These are phyloP conservation scores for Pythium periplocum DNA, from an alignment of 352 stramenopile genomes.

Conservation along the genomic window DNA sequence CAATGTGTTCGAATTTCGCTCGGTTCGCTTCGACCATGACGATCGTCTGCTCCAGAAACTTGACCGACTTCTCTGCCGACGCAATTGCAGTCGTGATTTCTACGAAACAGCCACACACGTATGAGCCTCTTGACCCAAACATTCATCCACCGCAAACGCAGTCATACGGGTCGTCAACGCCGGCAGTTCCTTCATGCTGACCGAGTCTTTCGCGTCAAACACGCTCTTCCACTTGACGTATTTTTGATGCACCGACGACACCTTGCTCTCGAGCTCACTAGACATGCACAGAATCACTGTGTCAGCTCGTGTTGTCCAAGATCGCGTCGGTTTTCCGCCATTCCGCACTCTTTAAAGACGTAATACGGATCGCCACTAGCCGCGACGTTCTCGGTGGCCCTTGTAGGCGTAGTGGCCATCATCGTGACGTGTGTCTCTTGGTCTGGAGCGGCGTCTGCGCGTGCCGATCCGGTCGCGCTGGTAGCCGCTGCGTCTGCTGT, in stretches of 20 bases:
- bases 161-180: slow-evolving; percentile 45
- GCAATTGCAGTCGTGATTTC: slow-evolving; percentile 51
- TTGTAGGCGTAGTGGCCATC: too few species aligned
- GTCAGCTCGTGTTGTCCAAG: not conserved
- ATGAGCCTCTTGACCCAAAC: too few species aligned
- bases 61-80: slow-evolving; percentile 65
- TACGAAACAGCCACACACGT: slow-evolving; percentile 11
- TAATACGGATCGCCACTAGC: not conserved
- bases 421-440: too few species aligned
- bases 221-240: slow-evolving; percentile 64
- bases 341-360: not conserved
- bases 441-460: too few species aligned
- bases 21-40: slow-evolving; percentile 77
- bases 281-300: not conserved
- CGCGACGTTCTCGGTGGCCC: too few species aligned
- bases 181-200: slow-evolving; percentile 45
- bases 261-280: slow-evolving; percentile 74
- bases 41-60: slow-evolving; percentile 81
- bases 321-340: too few species aligned
- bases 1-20: slow-evolving; percentile 80
- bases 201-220: slow-evolving; percentile 33
- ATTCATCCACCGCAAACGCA: not conserved
- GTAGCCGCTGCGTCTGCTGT: too few species aligned
- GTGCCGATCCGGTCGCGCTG: too few species aligned
- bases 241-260: slow-evolving; percentile 62